Evolutionary conservation across 495 filamentous ascomycete species (phyloP), one percentile per base, ranked within the genome.

Genomic region (Penicillium diatomitis): DNA sequence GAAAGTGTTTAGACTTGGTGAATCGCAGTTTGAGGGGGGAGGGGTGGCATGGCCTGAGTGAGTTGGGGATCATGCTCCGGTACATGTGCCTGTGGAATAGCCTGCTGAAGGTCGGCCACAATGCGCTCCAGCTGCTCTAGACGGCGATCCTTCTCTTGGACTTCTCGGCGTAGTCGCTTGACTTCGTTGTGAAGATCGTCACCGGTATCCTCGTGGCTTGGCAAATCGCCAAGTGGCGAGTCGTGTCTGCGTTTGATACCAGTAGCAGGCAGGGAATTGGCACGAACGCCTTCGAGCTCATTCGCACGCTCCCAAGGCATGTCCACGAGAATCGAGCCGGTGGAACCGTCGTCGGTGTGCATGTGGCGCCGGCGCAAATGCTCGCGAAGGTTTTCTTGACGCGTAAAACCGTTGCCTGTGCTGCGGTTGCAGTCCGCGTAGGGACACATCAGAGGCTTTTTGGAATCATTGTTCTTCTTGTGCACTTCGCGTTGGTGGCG

Each of bases 401-500:
- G 80, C 32, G 88, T 88, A 62, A 96, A 96, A 2, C 87, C 88
- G 47, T 74, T 70, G 47, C 87, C 88, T 2, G 76, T 79, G 67
- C 86, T 86, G 12, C 90, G 84, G 67, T 95, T 95, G 74, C 90
- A 96, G 65, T 87, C 86, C 39, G 67, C 51, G 57, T 90, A 82
- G 0, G 90, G 89, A 56, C 90, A 96, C 70, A 84, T 82, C 39
- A 92, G 75, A 6, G 82, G 77, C 52, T 90, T 85, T 68, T 88
- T 85, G 12, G 88, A 85, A 4, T 88, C 88, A 41, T 86, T 84
- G 58, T 90, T 82, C 67, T 87, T 86, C 59, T 81, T 82, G 66
- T 96, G 90, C 1, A 95, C 88, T 67, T 96, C 90, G 42, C 90
- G 81, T 62, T 94, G 84, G 70, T 96, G 90, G 3, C 90, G 79